phyloP scores from a whole-genome alignment of 2,329 filamentous ascomycete species.

The Clonostachys chloroleuca region DNA sequence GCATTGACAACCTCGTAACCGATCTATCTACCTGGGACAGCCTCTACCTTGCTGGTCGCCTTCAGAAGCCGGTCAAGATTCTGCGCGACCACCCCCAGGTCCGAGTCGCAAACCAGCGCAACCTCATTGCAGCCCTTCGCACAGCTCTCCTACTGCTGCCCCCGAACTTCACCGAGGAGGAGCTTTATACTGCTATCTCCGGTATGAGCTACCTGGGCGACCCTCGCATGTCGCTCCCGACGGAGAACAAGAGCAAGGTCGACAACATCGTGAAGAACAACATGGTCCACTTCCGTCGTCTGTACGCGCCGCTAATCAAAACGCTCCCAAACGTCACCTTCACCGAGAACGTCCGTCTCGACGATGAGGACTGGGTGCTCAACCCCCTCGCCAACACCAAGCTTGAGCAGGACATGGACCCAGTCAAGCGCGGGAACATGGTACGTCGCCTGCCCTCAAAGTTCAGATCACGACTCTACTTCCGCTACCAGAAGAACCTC shows the following conservation, averaged over 20 bases:
- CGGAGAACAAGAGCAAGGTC: slow-evolving; percentile 90
- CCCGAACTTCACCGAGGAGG: slow-evolving; percentile 75
- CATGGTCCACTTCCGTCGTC: slow-evolving; percentile 81
- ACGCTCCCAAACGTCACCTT: slow-evolving; percentile 87
- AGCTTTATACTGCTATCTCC: slow-evolving; percentile 88
- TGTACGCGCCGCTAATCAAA: slow-evolving; percentile 86
- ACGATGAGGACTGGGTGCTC: slow-evolving; percentile 32
- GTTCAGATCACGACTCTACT: slow-evolving; percentile 88
- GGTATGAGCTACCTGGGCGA: slow-evolving; percentile 93
- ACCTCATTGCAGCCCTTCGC: slow-evolving; percentile 85
- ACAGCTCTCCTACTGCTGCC: slow-evolving; percentile 86
- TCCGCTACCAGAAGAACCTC: slow-evolving; percentile 90
- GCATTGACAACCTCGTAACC: slow-evolving; percentile 80
- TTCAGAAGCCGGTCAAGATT: slow-evolving; percentile 98
- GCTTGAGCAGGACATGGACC: slow-evolving; percentile 88
- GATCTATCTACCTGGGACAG: slow-evolving; percentile 92
- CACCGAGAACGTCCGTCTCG: slow-evolving; percentile 43
- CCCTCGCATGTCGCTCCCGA: slow-evolving; percentile 87
- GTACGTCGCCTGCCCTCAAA: slow-evolving; percentile 82
- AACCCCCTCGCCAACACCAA: slow-evolving; percentile 54
- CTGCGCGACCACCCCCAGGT: slow-evolving; percentile 89
- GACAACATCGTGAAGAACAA: slow-evolving; percentile 92
- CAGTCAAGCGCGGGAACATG: slow-evolving; percentile 89
- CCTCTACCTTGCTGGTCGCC: slow-evolving; percentile 88
- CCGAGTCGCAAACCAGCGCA: slow-evolving; percentile 91